phyloP scores from a whole-genome alignment of 257 asterid species.

The Solanum pimpinellifolium region DNA sequence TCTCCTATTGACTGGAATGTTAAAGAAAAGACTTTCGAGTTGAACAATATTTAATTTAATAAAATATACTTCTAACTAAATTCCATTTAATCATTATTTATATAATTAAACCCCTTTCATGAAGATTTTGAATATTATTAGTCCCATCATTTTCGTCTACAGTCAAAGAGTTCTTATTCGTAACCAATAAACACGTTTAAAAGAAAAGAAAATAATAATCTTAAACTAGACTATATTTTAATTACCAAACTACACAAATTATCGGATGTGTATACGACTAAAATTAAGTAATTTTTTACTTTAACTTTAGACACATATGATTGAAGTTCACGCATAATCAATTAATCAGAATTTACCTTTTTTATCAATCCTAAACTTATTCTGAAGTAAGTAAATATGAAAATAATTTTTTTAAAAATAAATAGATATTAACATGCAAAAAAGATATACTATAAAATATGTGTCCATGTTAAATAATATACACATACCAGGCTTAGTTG shows the following conservation, averaged over 20 bases:
- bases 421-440: background rate
- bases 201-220: too few species aligned
- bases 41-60: background rate
- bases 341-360: too few species aligned
- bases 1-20: background rate
- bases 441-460: too few species aligned
- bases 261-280: too few species aligned
- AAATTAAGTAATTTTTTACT: too few species aligned
- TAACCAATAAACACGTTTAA: too few species aligned
- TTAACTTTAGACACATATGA: background rate
- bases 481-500: background rate
- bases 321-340: too few species aligned
- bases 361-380: background rate
- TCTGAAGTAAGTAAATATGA: background rate
- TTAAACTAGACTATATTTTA: too few species aligned
- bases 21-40: background rate
- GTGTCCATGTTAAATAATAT: background rate
- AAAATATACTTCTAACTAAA: background rate
- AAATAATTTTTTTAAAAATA: background rate
- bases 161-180: background rate
- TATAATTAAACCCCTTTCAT: background rate
- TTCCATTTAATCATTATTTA: background rate
- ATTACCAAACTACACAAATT: too few species aligned
- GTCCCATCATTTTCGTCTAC: background rate
- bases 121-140: background rate